Evolutionary conservation across 2,329 filamentous ascomycete species (phyloP), one percentile per base, ranked within the genome.

Genomic region (Rachicladosporium sp.): DNA sequence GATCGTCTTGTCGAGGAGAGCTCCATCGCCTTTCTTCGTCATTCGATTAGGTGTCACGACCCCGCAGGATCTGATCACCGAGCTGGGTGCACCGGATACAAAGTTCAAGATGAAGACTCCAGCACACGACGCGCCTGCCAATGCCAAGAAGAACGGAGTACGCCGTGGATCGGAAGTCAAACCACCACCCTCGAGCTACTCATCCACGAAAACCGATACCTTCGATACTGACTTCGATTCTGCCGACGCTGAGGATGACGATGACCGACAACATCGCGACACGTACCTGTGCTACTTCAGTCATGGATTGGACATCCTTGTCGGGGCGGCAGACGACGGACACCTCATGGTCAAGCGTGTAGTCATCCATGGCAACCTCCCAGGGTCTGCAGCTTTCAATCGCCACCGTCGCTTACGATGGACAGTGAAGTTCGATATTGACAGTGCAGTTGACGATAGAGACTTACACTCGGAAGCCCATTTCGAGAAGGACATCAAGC

Each of bases 261-360:
- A 77, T 3, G 85, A 93, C 56, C 63, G 68, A 30, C 57, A 60
- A 4, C 44, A 43, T 27, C 40, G 53, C 31, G 69, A 74, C 51
- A 87, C 80, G 48, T 98, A 96, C 58, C 95, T 91, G 63, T 96
- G 96, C 59, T 98, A 98, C 59, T 98, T 95, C 57, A 82, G 89
- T 48, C 80, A 94, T 46, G 91, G 91, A 1, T 91, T 98, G 55
- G 91, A 98, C 59, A 74, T 95, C 7, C 71, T 96, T 4, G 74
- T 98, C n/a, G 93, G 89, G 1, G 5, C 43, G 50, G 55, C 47
- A 37, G 49, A 51, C 13, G 78, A 80, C 31, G 15, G 15, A 19
- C 15, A 19, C 15, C 70, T 93, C 8, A 85, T 91, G 1, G 88
- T 83, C 4, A 91, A 84, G 1, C 96, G 96, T 57, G 60, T 98